Evolutionary conservation across 2,329 filamentous ascomycete genomes (phyloP), one percentile per base, ranked within the genome.

Genomic region (Colletotrichum viniferum): DNA sequence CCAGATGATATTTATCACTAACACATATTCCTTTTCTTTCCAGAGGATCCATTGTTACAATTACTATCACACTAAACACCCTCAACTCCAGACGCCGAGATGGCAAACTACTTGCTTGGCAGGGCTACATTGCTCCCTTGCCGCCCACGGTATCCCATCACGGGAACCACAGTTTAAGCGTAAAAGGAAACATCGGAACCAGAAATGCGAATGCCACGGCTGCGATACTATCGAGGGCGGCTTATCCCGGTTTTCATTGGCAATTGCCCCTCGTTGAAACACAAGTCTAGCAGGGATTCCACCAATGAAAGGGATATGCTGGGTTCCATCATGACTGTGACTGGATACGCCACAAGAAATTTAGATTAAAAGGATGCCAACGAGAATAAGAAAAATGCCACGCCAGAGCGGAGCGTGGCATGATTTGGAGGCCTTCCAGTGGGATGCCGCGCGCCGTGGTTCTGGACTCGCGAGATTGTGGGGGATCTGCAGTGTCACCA

Each of bases 181-280:
- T 34, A 67, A 67, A 62, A 63, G 73, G 69, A 67, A 73, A 75
- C n/a, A 68, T 62, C 73, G 73, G 73, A 73, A 72, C 69, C 69
- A 75, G 10, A 26, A 12, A 18, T 67, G 73, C 73, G 73, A 73
- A 56, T 62, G 73, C 69, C 73, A 73, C 24, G 73, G 52, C 63
- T 26, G 8, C 13, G 14, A 12, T 56, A 34, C 18, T 56, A 63
- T 43, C 43, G 21, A 34, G 21, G n/a, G 61, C 61, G 61, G 61
- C 61, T 63, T 63, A 38, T 38, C 61, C 61, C 30, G n/a, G 61
- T 18, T 63, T 13, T 63, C 61, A 63, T 63, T 52, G 62, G 62
- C 62, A 48, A 65, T 8, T 18, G 16, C 43, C 26, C 62, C 28
- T 28, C 18, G 18, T 16, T 26, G 62, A 65, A 24, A 65, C 38